phyloP scores from a whole-genome alignment of 2,329 filamentous ascomycete species.

The Claviceps spartinae region DNA sequence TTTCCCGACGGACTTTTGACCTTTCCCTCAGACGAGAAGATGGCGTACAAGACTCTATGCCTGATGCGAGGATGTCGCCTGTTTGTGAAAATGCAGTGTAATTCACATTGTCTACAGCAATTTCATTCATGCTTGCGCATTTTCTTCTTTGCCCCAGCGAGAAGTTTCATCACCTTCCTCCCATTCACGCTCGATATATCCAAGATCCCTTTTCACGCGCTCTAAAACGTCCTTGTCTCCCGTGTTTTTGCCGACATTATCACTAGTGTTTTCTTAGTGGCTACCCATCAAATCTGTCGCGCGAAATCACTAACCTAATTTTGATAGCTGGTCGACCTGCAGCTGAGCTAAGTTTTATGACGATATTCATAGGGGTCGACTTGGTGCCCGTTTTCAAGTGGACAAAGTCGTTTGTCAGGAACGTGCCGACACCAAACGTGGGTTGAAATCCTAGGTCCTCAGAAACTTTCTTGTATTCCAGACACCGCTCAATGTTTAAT shows the following conservation, averaged over 20 bases:
- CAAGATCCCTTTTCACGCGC: conserved; percentile 71
- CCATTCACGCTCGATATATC: conserved; percentile 80
- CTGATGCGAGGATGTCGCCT: background rate
- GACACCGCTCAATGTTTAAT: conserved; percentile 76
- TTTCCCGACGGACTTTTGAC: no score
- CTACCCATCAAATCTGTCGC: background rate
- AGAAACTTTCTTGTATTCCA: conserved; percentile 77
- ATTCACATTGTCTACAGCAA: background rate
- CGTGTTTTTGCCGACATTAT: conserved; percentile 89
- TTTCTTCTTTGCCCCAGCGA: conserved; percentile 55
- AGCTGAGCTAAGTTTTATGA: conserved; percentile 89
- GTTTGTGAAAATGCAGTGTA: background rate
- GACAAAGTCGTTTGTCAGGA: conserved; percentile 88
- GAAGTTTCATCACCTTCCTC: conserved; percentile 68
- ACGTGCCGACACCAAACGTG: conserved; percentile 89
- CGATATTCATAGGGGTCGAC: conserved; percentile 86
- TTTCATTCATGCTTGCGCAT: conserved; percentile 5
- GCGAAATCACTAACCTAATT: conserved; percentile 42
- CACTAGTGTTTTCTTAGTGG: conserved; percentile 25
- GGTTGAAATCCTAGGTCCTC: conserved; percentile 71
- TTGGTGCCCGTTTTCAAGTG: conserved; percentile 61
- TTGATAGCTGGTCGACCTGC: conserved; percentile 75
- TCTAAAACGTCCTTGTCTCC: conserved; percentile 68
- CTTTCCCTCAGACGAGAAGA: background rate
- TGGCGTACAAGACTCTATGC: background rate